Percentiles rank a stretch among this genome's conserved stretches.
phyloP scores from a whole-genome alignment of 148 eudicot species.

The Silene latifolia region DNA sequence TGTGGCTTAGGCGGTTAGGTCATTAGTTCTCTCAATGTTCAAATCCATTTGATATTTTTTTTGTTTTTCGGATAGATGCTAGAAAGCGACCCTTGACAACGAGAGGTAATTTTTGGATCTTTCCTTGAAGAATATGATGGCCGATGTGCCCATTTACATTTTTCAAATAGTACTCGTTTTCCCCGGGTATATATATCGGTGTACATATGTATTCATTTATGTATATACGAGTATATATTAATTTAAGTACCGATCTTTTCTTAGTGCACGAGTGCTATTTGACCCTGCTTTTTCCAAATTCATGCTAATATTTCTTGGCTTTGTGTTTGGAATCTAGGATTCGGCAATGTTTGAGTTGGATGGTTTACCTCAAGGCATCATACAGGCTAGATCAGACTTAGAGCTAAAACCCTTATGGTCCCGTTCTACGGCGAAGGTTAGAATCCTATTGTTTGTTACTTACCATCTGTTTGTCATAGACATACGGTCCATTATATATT shows the following conservation, averaged over 20 bases:
- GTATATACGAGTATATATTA: too few species aligned
- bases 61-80: constrained; percentile 59
- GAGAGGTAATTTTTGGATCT: constrained; percentile 40
- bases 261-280: too few species aligned
- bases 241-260: too few species aligned
- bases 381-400: constrained; percentile 69
- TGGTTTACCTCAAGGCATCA: constrained; percentile 73
- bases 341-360: constrained; percentile 35
- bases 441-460: not conserved
- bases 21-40: not conserved
- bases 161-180: too few species aligned
- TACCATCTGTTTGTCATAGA: not conserved
- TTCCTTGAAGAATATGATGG: not conserved
- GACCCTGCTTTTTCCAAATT: not conserved
- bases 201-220: too few species aligned
- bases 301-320: not conserved
- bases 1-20: not conserved
- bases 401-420: constrained; percentile 85
- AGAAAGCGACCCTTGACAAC: constrained; percentile 50
- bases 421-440: constrained; percentile 61
- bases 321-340: constrained; percentile 34
- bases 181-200: too few species aligned
- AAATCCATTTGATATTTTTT: constrained; percentile 3
- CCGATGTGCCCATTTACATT: too few species aligned
- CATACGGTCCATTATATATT: not conserved